Base-by-base conservation (phyloP, 2,329 filamentous ascomycete species). In the Beauveria medogensis region DNA sequence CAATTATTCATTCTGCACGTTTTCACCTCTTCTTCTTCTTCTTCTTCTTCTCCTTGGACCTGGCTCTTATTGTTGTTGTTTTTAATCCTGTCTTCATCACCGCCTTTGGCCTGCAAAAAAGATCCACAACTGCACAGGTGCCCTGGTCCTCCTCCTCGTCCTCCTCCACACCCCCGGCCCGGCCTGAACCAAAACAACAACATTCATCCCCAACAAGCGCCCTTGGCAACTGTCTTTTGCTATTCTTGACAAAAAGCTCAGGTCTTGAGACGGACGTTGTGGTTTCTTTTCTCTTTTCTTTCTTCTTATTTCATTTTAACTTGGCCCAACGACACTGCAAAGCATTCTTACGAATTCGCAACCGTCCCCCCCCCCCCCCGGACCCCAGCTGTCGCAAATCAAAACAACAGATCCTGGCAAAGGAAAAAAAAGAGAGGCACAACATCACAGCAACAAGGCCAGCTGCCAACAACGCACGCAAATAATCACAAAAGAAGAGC, bases 401-500 rank as follows among this genome's bases (percentile, higher is more conserved):
- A 34, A 14, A 34, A 34, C 30, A 34, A 34, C 30, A 14, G 4
- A 34, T 34, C 12, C 30, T 34, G 30, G 30, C 30, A 34, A 34
- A 12, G 12, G 5, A 34, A 5, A 34, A 30, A 2, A 24, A 24
- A 30, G 10, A 30, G 5, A 34, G 22, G 6, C 46, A 28, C 46
- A 48, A 28, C 22, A 48, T 28, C 30, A 34, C 30, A 34, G 30
- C 30, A 34, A 34, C 30, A 34, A 14, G 30, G 30, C 12, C 30
- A 34, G 30, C 30, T 34, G 4, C 30, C 30, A 14, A 34, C 30
- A 34, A 34, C 30, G 30, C 30, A 34, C 30, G 30, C 30, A 34
- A 14, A 14, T 14, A 34, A 34, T 34, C 30, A 12, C 12, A 34
- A 34, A 53, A 10, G 48, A 28, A 55, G 67, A 67, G 67, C 67